Percentiles rank a stretch among this genome's conserved stretches.
phyloP scores from a whole-genome alignment of 371 early-diverging fungal genomes.

The Mortierella sp. region DNA sequence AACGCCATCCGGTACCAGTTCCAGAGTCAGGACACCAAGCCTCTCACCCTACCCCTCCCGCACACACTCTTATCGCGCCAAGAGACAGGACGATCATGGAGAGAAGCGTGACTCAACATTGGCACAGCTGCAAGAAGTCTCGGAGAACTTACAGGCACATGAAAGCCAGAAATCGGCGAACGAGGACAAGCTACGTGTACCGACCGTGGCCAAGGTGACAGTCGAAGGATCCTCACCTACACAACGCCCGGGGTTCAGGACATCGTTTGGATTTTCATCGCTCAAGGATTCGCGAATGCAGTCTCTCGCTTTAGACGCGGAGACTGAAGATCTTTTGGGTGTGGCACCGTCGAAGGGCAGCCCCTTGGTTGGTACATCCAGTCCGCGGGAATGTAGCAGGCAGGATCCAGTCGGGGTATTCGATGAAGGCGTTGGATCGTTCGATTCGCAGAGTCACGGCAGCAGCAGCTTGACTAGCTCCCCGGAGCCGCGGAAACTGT shows the following conservation, averaged over 20 bases:
- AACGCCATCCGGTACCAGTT: neutral
- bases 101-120: slow-evolving; percentile 35
- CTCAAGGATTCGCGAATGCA: slow-evolving; percentile 30
- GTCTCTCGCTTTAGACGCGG: slow-evolving; percentile 33
- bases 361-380: slow-evolving; percentile 7
- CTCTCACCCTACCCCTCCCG: slow-evolving; percentile 46
- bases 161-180: neutral
- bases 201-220: slow-evolving; percentile 26
- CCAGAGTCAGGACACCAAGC: slow-evolving; percentile 26
- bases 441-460: slow-evolving; percentile 12
- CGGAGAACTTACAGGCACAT: slow-evolving; percentile 16
- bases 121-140: slow-evolving; percentile 22
- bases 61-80: slow-evolving; percentile 22
- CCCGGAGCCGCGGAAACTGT: slow-evolving; percentile 20
- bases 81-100: slow-evolving; percentile 3
- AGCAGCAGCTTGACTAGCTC: neutral
- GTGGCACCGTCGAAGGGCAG: slow-evolving; percentile 5
- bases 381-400: neutral
- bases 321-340: slow-evolving; percentile 35
- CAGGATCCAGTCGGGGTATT: slow-evolving; percentile 6
- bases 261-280: slow-evolving; percentile 49
- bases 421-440: slow-evolving; percentile 18
- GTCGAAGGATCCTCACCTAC: neutral
- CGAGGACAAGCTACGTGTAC: neutral
- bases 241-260: slow-evolving; percentile 14